Conservation (phyloP, 2,329 filamentous ascomycete genomes). For the Ilyonectria destructans region DNA sequence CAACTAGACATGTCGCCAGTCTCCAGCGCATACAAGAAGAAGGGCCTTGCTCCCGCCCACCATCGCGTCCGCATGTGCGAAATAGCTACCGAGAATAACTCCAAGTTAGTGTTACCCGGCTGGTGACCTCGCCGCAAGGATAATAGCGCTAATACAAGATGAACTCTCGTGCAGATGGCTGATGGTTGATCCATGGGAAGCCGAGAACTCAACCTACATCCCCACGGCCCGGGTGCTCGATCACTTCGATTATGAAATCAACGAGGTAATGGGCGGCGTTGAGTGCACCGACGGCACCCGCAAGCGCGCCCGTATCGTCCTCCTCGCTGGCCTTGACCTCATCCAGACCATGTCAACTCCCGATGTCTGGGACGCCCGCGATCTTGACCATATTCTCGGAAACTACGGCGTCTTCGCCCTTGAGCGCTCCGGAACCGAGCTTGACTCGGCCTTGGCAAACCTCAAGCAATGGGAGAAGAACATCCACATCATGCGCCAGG, state of each 20-base stretch:
- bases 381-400: constrained; percentile 90
- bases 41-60: constrained; percentile 56
- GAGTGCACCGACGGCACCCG: constrained; percentile 77
- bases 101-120: constrained; percentile 61
- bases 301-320: constrained; percentile 80
- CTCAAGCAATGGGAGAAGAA: constrained; percentile 89
- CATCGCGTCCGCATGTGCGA: constrained; percentile 82
- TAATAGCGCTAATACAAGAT: too few relatives aligned
- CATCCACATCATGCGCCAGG: constrained; percentile 83
- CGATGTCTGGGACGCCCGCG: constrained; percentile 86
- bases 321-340: constrained; percentile 85
- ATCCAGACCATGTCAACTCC: constrained; percentile 82
- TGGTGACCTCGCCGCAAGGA: too few relatives aligned
- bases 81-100: constrained; percentile 82
- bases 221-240: constrained; percentile 92
- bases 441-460: constrained; percentile 88
- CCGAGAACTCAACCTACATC: constrained; percentile 84
- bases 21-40: constrained; percentile 57
- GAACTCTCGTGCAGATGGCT: constrained; percentile 60
- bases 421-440: constrained; percentile 90
- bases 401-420: constrained; percentile 88
- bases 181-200: constrained; percentile 92
- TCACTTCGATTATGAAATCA: constrained; percentile 93
- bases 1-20: constrained; percentile 47
- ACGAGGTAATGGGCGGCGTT: constrained; percentile 82